These are phyloP conservation scores for Pythium utonaiense DNA, from an alignment of 352 stramenopile species.

Conservation along the genomic window DNA sequence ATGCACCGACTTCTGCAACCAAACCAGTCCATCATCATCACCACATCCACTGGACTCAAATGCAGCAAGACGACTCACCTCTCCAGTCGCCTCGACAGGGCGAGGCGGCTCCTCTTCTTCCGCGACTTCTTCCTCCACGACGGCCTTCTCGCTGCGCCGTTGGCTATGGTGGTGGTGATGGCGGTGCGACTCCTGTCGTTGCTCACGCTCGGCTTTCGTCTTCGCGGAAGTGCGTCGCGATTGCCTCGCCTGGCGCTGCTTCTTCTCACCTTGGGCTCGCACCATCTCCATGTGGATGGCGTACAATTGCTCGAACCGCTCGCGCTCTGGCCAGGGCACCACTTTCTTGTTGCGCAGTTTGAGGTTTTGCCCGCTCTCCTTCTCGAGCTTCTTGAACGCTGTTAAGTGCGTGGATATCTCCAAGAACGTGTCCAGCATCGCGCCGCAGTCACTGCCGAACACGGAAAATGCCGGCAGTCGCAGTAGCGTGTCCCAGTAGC, in stretches of 20 bases:
- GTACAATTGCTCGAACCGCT: constrained; percentile 57
- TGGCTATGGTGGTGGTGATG: constrained; percentile 6
- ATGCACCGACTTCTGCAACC: constrained; percentile 29
- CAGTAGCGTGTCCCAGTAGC: constrained; percentile 53
- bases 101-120: not conserved
- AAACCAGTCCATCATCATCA: not conserved
- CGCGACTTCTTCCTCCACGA: not conserved
- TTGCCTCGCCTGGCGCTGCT: not conserved
- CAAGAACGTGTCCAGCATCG: constrained; percentile 67
- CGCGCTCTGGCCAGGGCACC: constrained; percentile 46
- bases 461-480: constrained; percentile 44
- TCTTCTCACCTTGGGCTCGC: constrained; percentile 23
- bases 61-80: not conserved
- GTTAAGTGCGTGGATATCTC: constrained; percentile 54
- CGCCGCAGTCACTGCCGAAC: constrained; percentile 50
- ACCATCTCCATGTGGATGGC: constrained; percentile 38
- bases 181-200: constrained; percentile 14
- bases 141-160: not conserved
- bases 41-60: not conserved
- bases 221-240: not conserved
- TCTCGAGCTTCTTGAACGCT: constrained; percentile 46
- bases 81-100: not conserved
- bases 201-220: constrained; percentile 6
- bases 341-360: constrained; percentile 43
- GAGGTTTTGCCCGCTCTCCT: constrained; percentile 39